Evolutionary conservation across 257 asterid species (phyloP), one percentile per base, ranked within the genome.

Genomic region (Solanum medicagineum): DNA sequence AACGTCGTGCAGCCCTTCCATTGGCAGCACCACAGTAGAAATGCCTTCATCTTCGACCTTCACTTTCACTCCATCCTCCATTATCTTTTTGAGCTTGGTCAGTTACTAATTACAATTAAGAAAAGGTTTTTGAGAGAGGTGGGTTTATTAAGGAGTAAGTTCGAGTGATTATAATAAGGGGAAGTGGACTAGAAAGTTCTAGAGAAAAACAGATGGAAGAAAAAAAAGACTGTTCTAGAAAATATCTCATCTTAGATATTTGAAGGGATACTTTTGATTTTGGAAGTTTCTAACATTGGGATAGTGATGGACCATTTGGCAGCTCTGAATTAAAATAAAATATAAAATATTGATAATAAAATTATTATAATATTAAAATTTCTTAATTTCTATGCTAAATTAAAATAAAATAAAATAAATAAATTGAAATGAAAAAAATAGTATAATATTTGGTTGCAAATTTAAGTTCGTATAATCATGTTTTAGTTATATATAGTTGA

Each of bases 1-100:
- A 69, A 89, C 85, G 3, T 94, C 98, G 32, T 95, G 93, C 86
- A 95, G 73, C 36, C 99, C 98, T 89, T 92, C 97, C 91, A 94
- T 91, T n/a, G 99, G 99, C 83, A 26, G 85, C 4, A 40, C 53
- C 0, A 26, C 15, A 3, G 53, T 69, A 4, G 51, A 14, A 12
- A 60, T 8, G 57, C 84, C 68, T 45, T 92, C 96, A 13, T 90
- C 95, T 85, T 94, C 92, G 26, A 87, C 26, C 83, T 94, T 92
- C 86, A 90, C 90, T 62, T 42, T 81, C 84, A 84, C 86, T 55
- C 26, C 84, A 13, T 87, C 88, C 85, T 83, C 89, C 86, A 84
- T 84, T 84, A 42, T 54, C 59, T 55, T 15, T 16, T 55, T 57
- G 2, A 7, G 16, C 14, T 68, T 14, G 2, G 7, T 65, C 73